These are phyloP conservation scores for Barnettozyma californica DNA, from an alignment of 805 yeast species.

Conservation along the genomic window DNA sequence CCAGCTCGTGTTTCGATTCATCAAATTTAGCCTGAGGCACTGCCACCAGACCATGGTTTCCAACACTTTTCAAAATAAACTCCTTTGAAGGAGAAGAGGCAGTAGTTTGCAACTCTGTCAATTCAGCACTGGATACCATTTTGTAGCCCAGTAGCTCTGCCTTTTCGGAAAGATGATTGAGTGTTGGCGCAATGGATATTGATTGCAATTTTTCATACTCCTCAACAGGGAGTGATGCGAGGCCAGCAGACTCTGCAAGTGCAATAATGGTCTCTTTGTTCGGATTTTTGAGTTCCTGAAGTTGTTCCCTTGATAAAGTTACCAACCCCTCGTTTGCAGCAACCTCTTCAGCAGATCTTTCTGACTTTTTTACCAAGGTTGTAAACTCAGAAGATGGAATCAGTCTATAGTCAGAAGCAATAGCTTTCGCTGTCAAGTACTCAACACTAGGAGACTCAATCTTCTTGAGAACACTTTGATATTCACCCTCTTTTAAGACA, in stretches of 20 bases:
- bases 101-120: constrained; percentile 1
- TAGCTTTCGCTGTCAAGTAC: constrained; percentile 20
- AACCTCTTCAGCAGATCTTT: constrained; percentile 12
- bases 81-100: constrained; percentile 10
- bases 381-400: constrained; percentile 12
- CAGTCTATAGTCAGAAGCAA: constrained; percentile 4
- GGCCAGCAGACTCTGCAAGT: constrained; percentile 7
- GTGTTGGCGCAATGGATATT: constrained; percentile 9
- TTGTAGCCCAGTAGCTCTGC: constrained; percentile 15
- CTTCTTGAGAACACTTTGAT: constrained; percentile 7
- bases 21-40: constrained; percentile 11
- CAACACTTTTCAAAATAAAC: constrained; percentile 4
- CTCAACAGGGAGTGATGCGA: constrained; percentile 10
- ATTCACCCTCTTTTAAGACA: constrained; percentile 3
- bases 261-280: constrained; percentile 4
- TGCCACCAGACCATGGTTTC: constrained; percentile 5
- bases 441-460: constrained; percentile 9
- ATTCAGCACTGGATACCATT: constrained; percentile 16
- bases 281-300: constrained; percentile 14
- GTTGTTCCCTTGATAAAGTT: constrained; percentile 22
- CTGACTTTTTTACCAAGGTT: background rate
- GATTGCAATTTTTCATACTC: constrained; percentile 9
- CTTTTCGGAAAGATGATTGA: constrained; percentile 8
- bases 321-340: constrained; percentile 22
- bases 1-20: constrained; percentile 8